Evolutionary conservation across 441 rosid genomes (phyloP), one percentile per base, ranked within the genome.

Genomic region (Raphanus hybrid): DNA sequence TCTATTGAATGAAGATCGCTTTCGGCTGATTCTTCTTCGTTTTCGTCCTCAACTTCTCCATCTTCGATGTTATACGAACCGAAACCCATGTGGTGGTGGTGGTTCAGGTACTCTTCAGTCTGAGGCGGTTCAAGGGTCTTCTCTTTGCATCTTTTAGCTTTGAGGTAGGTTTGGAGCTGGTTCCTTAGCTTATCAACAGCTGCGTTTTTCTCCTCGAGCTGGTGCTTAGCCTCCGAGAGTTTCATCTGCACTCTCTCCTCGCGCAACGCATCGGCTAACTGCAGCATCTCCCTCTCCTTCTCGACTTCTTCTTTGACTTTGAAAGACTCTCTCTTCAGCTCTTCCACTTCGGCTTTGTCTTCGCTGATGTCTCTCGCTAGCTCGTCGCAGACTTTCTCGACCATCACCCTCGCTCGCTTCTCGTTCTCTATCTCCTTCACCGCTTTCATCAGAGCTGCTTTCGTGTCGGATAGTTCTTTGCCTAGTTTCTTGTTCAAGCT

Each of bases 401-500:
- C 84, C 72, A 88, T 86, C 41, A 82, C 88, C 73, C 97, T 88
- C 3, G 87, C 89, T 86, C 85, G 89, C 87, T 93, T 96, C 89
- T 96, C 99, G 43, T 77, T 85, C 83, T 90, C 98, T 3, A 90
- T 91, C 73, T 95, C 97, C 82, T 90, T 89, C 77, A 90, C 88
- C 9, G 88, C 84, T 81, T 89, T 79, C 75, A 87, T 74, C 67
- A 96, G 85, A 72, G 91, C 88, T 50, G 86, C 69, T 83, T 91
- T 96, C 18, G 92, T 85, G 81, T 96, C 91, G 7, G 92, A 86
- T 35, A 96, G 82, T 79, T 93, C 99, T 78, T 82, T 88, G 9
- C 98, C 99, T 1, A 96, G 84, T 85, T 92, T 96, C 92, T 96
- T 96, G 88, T 93, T 96, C 84, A 96, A 86, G 84, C 98, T 84